These are phyloP conservation scores for Blastocladiella emersonii DNA, from an alignment of 371 early-diverging fungal species.

Conservation along the genomic window DNA sequence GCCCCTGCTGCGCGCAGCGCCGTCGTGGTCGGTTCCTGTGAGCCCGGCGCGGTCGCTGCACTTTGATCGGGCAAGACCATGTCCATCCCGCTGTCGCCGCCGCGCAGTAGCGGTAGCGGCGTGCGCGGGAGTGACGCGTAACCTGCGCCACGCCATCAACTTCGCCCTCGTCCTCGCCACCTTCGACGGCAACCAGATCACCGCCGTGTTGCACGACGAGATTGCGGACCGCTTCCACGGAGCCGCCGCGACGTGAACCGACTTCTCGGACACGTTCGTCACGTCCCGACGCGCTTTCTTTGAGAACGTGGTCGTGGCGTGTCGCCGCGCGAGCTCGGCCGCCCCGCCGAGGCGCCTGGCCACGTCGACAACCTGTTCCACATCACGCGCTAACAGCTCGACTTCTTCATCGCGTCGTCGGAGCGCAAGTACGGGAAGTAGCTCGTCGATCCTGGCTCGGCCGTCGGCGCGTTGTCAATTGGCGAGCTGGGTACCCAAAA, in stretches of 20 bases:
- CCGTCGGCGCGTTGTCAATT: conserved; percentile 97
- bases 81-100: no score
- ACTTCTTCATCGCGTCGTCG: conserved; percentile 72
- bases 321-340: neutral
- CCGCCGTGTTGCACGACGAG: conserved; percentile 53
- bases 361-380: conserved; percentile 55
- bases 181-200: no score
- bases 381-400: conserved; percentile 65
- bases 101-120: no score
- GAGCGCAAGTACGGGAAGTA: conserved; percentile 76
- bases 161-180: conserved; percentile 79
- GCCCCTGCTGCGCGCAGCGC: no score
- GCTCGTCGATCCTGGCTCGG: conserved; percentile 91
- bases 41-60: no score
- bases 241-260: neutral
- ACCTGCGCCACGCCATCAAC: conserved; percentile 64
- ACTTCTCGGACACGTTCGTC: neutral
- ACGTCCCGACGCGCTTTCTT: neutral
- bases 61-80: no score
- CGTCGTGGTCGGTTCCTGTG: no score
- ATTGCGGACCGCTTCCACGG: conserved; percentile 55
- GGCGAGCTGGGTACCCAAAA: conserved; percentile 99
- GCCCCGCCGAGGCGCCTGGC: conserved; percentile 48
- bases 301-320: neutral
- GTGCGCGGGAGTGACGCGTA: no score